These are phyloP conservation scores for Trichophyton equinum DNA, from an alignment of 2,329 filamentous ascomycete genomes.

Conservation along the genomic window DNA sequence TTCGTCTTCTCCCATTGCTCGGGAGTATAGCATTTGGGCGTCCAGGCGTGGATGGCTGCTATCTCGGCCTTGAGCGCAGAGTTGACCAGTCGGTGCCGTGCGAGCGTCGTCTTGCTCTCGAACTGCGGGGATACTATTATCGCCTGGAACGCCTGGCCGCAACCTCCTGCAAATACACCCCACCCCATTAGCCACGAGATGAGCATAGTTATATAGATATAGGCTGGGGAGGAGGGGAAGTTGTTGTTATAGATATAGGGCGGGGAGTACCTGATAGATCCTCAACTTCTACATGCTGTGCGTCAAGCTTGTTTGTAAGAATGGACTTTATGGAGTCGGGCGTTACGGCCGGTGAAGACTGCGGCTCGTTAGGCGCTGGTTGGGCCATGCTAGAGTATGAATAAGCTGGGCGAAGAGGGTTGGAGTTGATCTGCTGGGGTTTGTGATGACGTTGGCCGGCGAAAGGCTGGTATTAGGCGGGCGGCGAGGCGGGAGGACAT, in stretches of 20 bases:
- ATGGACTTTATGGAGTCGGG: constrained; percentile 57
- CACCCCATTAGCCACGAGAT: not conserved
- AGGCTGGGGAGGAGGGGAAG: too few relatives aligned
- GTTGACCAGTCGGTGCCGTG: constrained; percentile 78
- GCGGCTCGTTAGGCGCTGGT: constrained; percentile 18
- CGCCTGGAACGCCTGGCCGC: constrained; percentile 58
- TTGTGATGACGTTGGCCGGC: constrained; percentile 13
- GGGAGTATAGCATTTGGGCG: constrained; percentile 81
- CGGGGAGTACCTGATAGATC: constrained; percentile 65
- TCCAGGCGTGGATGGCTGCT: constrained; percentile 86
- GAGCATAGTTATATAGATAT: not conserved
- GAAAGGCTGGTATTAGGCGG: not conserved
- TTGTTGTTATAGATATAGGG: not conserved
- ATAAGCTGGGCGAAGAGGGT: too few relatives aligned
- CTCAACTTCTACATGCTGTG: constrained; percentile 71
- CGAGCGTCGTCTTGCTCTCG: constrained; percentile 60
- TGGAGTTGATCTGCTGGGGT: constrained; percentile 18
- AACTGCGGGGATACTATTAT: constrained; percentile 60
- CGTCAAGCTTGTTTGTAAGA: constrained; percentile 57
- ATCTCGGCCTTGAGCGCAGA: constrained; percentile 73
- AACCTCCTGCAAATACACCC: constrained; percentile 43
- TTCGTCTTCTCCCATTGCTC: constrained; percentile 71
- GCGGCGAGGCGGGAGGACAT: constrained; percentile 11
- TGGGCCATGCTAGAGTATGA: constrained; percentile 29
- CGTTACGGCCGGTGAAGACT: constrained; percentile 48